A percentile compares a stretch with the other conserved stretches of the same genome.
Conservation (phyloP, 345 rosid genomes). For the Brassica juncea region DNA sequence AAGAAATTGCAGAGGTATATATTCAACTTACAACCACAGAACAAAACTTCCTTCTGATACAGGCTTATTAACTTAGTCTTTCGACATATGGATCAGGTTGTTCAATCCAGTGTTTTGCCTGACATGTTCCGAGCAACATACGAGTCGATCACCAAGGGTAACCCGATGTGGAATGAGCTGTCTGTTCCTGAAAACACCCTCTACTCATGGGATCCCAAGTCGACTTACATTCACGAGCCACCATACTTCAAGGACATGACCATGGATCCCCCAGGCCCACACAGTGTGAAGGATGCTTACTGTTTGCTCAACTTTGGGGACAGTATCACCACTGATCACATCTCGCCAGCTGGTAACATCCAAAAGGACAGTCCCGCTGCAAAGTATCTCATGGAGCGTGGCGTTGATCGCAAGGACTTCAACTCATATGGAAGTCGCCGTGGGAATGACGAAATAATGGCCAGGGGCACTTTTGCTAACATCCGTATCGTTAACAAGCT, state of each 20-base stretch:
- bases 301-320: conserved; percentile 88
- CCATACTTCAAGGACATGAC: conserved; percentile 89
- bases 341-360: conserved; percentile 93
- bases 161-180: conserved; percentile 85
- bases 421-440: conserved; percentile 99
- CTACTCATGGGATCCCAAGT: conserved; percentile 78
- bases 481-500: conserved; percentile 97
- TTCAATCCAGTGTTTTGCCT: conserved; percentile 79
- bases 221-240: conserved; percentile 89
- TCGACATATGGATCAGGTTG: conserved; percentile 51
- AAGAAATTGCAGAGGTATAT: conserved; percentile 76
- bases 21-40: conserved; percentile 1
- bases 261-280: conserved; percentile 87
- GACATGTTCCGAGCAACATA: conserved; percentile 93
- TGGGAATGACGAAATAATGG: conserved; percentile 96
- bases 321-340: conserved; percentile 92
- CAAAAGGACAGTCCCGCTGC: conserved; percentile 95
- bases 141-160: conserved; percentile 79
- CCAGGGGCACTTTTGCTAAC: conserved; percentile 97
- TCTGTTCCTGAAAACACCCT: conserved; percentile 65
- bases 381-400: conserved; percentile 61
- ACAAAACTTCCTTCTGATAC: background rate
- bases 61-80: background rate
- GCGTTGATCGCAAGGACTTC: conserved; percentile 75
- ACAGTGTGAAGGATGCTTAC: conserved; percentile 81